These are phyloP conservation scores for Craspedostauros australis DNA, from an alignment of 108 stramenopile genomes.

Conservation along the genomic window DNA sequence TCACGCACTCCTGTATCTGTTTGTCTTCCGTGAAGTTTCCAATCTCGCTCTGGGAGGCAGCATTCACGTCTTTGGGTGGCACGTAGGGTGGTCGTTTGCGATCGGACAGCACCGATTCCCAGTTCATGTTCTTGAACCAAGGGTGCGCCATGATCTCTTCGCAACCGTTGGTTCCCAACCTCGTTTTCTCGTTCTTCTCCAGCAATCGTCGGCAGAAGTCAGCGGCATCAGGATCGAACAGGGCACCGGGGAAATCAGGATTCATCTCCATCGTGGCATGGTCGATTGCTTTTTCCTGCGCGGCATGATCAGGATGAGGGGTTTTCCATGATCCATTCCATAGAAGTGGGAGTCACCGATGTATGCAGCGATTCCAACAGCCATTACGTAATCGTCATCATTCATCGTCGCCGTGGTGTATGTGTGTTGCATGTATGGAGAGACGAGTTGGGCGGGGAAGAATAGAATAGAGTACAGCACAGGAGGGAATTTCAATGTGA, in stretches of 20 bases:
- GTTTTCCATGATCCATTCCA: background rate
- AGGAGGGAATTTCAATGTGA: no score
- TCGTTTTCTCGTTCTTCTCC: slow-evolving; percentile 69
- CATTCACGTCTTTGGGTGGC: slow-evolving; percentile 92
- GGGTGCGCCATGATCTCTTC: slow-evolving; percentile 92
- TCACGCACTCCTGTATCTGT: slow-evolving; percentile 52
- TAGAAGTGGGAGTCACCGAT: background rate
- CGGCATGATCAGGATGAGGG: background rate
- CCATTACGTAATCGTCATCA: no score
- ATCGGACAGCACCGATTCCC: slow-evolving; percentile 77
- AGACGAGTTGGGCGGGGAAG: no score
- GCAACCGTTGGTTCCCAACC: slow-evolving; percentile 79
- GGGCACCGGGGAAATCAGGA: slow-evolving; percentile 54
- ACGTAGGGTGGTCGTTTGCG: slow-evolving; percentile 71
- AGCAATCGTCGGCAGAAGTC: slow-evolving; percentile 79
- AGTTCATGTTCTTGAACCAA: slow-evolving; percentile 80
- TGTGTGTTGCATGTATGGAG: no score
- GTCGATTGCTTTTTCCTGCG: slow-evolving; percentile 81
- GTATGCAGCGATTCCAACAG: background rate
- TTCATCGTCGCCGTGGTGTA: no score
- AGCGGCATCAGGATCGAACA: slow-evolving; percentile 64
- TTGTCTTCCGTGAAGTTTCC: slow-evolving; percentile 79
- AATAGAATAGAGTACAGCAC: no score
- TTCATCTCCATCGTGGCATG: slow-evolving; percentile 87
- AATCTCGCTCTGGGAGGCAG: slow-evolving; percentile 83